Evolutionary conservation across 2,329 filamentous ascomycete genomes (phyloP).

Genomic region (Emmonsiellopsis sp.): DNA sequence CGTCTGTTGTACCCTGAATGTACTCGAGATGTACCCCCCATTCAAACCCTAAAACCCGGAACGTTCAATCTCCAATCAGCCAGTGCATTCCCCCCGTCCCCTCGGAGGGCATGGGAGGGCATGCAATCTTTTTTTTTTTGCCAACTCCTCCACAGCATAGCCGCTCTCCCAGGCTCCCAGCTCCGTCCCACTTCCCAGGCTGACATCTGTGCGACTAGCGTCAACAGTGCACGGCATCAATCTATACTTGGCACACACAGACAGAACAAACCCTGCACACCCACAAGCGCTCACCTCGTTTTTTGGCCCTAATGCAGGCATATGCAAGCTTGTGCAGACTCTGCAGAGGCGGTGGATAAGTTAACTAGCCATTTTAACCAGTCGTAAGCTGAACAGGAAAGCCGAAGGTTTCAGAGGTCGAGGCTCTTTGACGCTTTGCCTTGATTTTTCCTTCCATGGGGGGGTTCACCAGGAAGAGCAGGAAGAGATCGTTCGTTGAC

Average conservation of each 20-base stretch:
- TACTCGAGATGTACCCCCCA: no score
- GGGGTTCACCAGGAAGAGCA: no score
- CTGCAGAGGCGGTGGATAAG: neutral
- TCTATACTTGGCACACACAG: neutral
- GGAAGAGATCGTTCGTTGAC: no score
- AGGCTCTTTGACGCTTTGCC: neutral
- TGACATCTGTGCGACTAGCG: neutral
- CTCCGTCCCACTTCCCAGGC: neutral
- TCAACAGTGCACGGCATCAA: neutral
- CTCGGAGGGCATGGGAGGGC: no score
- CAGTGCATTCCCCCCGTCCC: no score
- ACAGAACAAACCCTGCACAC: neutral
- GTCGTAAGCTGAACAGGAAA: neutral
- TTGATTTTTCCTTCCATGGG: neutral
- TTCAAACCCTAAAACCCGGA: no score
- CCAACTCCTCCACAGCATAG: neutral
- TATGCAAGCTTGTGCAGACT: neutral
- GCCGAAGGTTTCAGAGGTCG: neutral
- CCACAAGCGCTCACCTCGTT: neutral
- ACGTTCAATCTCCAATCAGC: no score
- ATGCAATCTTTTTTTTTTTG: no score
- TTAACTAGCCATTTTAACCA: neutral
- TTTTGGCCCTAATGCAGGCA: neutral
- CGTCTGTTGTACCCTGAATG: no score
- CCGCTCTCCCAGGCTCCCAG: neutral